Evolutionary conservation across 768 basidiomycete genomes (phyloP), one percentile per base, ranked within the genome.

Genomic region (Phaeotremella fagi): DNA sequence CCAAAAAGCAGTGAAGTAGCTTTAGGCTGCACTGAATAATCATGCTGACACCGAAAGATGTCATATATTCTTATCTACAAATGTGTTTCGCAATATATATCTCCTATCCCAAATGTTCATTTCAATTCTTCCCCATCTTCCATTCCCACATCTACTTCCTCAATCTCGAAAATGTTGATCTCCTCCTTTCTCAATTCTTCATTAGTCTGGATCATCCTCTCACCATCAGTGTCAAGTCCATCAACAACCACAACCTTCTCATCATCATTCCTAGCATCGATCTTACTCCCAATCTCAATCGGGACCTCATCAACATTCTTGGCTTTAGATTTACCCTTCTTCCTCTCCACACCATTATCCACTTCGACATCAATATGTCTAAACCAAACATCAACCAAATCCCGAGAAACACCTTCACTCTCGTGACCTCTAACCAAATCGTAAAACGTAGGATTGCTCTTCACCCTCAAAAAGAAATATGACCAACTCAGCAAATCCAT

Each of bases 371-470:
- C 9, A 33, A 7, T 7, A 6, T 38, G 28, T 20, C 11, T 9
- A 53, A 64, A 65, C 63, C 63, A 71, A 22, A 52, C 57, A 61
- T 94, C 90, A 16, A 84, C 82, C 26, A 90, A 76, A 12, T 7
- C 7, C 27, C 83, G 78, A 5, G 88, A 90, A 43, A 92, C 72
- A 43, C 77, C 80, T 54, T 83, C 81, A 49, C 80, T 80, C 25
- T 67, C 76, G 1, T 31, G 26, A 3, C 56, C 59, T 1, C 75
- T 72, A 15, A 69, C 57, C 49, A 81, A 78, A 48, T 84, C 85
- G 66, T 98, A 97, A 75, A 87, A 97, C 0, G 82, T 80, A 14
- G 94, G 89, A 74, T 98, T 98, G 55, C 78, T 83, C 53, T 76
- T 77, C 53, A 88, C 74, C 56, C 92, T 80, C 38, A 80, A 79